Percentiles rank a stretch among this genome's conserved stretches.
Evolutionary conservation across 306 rosid species (phyloP).

Genomic region (Hippophae tibetana): DNA sequence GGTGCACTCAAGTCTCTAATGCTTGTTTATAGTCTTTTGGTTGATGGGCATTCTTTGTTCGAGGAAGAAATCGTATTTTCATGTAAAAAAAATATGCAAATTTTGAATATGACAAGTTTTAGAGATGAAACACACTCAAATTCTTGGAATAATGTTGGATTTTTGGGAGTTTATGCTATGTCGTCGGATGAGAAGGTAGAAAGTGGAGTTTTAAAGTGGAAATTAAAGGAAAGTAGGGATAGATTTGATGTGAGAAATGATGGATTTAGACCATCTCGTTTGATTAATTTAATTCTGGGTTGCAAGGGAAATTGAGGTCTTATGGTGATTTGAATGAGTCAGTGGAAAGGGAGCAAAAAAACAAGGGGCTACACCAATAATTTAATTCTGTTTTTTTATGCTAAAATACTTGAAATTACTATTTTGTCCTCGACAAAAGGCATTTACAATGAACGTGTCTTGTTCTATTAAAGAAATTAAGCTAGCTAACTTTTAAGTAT

Average conservation of each 20-base stretch:
- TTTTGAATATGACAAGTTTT: slow-evolving; percentile 56
- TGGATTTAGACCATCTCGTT: slow-evolving; percentile 11
- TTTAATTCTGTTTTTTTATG: too few relatives aligned
- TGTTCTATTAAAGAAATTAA: too few relatives aligned
- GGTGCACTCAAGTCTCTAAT: slow-evolving; percentile 67
- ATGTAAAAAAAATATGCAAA: slow-evolving; percentile 40
- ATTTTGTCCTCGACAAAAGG: too few relatives aligned
- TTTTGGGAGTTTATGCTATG: slow-evolving; percentile 54
- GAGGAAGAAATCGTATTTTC: slow-evolving; percentile 56
- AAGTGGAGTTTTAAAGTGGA: slow-evolving; percentile 43
- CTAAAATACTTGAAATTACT: too few relatives aligned
- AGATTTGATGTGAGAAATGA: slow-evolving; percentile 17
- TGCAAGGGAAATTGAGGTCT: slow-evolving; percentile 27
- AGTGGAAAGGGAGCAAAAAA: slow-evolving; percentile 26
- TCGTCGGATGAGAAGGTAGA: slow-evolving; percentile 70
- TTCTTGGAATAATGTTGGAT: slow-evolving; percentile 64
- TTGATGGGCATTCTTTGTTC: slow-evolving; percentile 63
- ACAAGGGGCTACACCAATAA: slow-evolving; percentile 35
- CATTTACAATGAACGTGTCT: too few relatives aligned
- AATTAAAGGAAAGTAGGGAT: slow-evolving; percentile 19
- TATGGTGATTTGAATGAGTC: slow-evolving; percentile 31
- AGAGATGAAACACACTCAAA: slow-evolving; percentile 74
- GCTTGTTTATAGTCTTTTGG: slow-evolving; percentile 60
- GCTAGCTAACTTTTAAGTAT: too few relatives aligned
- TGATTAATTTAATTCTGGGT: slow-evolving; percentile 30